phyloP scores from a whole-genome alignment of 2,329 filamentous ascomycete genomes.

The Myotisia sp. region DNA sequence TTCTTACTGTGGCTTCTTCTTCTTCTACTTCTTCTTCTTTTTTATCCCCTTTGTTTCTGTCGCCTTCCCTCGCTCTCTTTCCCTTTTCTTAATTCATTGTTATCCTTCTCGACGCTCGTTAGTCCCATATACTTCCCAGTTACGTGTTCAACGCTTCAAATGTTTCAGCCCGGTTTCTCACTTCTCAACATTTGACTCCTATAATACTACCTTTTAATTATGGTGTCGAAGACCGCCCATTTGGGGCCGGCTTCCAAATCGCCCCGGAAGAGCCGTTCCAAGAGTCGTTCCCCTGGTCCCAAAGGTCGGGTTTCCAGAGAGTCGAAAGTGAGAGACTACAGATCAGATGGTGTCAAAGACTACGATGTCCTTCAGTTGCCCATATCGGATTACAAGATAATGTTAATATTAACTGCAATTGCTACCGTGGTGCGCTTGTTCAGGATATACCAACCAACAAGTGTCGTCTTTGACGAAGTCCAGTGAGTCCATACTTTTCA shows the following conservation, averaged over 20 bases:
- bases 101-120: neutral
- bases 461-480: slow-evolving; percentile 97
- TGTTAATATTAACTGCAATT: slow-evolving; percentile 58
- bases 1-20: neutral
- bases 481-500: slow-evolving; percentile 51
- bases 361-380: slow-evolving; percentile 86
- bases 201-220: no score
- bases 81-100: slow-evolving; percentile 3
- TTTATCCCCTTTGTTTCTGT: neutral
- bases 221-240: slow-evolving; percentile 14
- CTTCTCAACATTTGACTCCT: no score
- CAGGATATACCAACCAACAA: slow-evolving; percentile 88
- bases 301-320: slow-evolving; percentile 23
- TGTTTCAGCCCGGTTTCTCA: slow-evolving; percentile 1
- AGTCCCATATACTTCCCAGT: neutral
- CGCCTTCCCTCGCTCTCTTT: neutral
- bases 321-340: slow-evolving; percentile 27
- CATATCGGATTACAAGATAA: slow-evolving; percentile 64
- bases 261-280: slow-evolving; percentile 22
- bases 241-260: slow-evolving; percentile 26
- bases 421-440: slow-evolving; percentile 74
- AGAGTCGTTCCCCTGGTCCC: slow-evolving; percentile 25
- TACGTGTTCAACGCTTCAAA: neutral
- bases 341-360: slow-evolving; percentile 50
- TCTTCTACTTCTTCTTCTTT: neutral